A percentile compares a stretch with the other conserved stretches of the same genome.
These are phyloP conservation scores for Penicillium canariense DNA, from an alignment of 495 filamentous ascomycete genomes.

Conservation along the genomic window DNA sequence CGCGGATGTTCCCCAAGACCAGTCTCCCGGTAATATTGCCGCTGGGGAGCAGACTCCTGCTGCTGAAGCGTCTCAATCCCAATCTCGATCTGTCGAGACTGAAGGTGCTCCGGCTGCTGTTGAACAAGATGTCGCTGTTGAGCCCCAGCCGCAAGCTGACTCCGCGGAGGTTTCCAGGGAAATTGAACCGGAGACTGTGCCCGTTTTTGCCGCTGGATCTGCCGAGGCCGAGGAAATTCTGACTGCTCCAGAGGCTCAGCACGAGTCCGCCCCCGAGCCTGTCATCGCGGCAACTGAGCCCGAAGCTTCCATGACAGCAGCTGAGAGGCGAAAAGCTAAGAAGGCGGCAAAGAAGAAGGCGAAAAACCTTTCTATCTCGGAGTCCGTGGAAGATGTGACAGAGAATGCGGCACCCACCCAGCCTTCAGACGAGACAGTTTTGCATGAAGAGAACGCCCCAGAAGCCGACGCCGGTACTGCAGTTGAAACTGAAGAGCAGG, in stretches of 20 bases:
- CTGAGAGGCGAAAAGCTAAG: slow-evolving; percentile 19
- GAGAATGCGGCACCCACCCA: neutral
- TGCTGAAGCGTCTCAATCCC: neutral
- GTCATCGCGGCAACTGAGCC: slow-evolving; percentile 1
- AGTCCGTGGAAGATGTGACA: neutral
- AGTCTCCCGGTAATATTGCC: neutral
- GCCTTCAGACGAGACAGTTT: neutral
- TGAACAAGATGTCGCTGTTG: neutral
- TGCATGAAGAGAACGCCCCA: slow-evolving; percentile 1
- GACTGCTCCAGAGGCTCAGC: neutral
- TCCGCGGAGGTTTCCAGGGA: slow-evolving; percentile 4
- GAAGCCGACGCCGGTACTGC: neutral
- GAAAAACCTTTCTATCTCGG: slow-evolving; percentile 19
- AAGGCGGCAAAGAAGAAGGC: slow-evolving; percentile 38
- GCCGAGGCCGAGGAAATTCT: neutral
- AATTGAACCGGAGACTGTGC: slow-evolving; percentile 4
- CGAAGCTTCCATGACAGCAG: slow-evolving; percentile 11
- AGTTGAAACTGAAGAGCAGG: slow-evolving; percentile 1
- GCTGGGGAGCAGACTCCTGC: neutral
- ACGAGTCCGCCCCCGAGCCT: slow-evolving; percentile 8
- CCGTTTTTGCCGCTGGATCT: neutral
- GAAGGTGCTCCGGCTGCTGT: neutral
- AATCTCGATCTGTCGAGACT: slow-evolving; percentile 5
- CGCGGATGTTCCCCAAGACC: neutral
- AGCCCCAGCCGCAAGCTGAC: slow-evolving; percentile 2